Conservation (phyloP, 768 basidiomycete species). For the Mrakia blollopis region DNA sequence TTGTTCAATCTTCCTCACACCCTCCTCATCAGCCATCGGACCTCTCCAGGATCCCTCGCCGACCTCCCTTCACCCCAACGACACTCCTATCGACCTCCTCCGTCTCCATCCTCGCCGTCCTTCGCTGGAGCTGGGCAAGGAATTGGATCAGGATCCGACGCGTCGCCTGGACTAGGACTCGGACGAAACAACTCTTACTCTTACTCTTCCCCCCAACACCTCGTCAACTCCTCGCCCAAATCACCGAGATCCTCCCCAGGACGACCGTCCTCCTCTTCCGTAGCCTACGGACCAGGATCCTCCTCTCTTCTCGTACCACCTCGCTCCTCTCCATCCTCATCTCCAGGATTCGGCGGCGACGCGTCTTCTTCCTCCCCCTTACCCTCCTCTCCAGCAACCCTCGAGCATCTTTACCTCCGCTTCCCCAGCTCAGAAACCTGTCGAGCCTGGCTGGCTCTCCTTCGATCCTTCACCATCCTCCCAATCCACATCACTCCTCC, state of each 20-base stretch:
- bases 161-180: background rate
- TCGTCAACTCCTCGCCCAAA: background rate
- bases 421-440: slow-evolving; percentile 62
- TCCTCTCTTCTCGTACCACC: background rate
- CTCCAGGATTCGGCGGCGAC: background rate
- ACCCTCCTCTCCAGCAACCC: too few species aligned
- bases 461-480: slow-evolving; percentile 72
- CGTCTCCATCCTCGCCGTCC: background rate
- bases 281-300: slow-evolving; percentile 10
- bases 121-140: background rate
- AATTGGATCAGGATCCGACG: background rate
- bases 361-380: background rate
- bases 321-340: slow-evolving; percentile 47
- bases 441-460: slow-evolving; percentile 70
- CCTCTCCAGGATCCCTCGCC: slow-evolving; percentile 29
- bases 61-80: slow-evolving; percentile 9
- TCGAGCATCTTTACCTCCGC: slow-evolving; percentile 68
- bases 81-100: background rate
- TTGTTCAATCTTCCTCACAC: slow-evolving; percentile 49
- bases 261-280: background rate
- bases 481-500: slow-evolving; percentile 55
- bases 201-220: background rate
- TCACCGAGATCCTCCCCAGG: background rate
- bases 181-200: background rate
- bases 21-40: background rate